Evolutionary conservation across 2,329 filamentous ascomycete genomes (phyloP).

Genomic region (Fusarium clavum): DNA sequence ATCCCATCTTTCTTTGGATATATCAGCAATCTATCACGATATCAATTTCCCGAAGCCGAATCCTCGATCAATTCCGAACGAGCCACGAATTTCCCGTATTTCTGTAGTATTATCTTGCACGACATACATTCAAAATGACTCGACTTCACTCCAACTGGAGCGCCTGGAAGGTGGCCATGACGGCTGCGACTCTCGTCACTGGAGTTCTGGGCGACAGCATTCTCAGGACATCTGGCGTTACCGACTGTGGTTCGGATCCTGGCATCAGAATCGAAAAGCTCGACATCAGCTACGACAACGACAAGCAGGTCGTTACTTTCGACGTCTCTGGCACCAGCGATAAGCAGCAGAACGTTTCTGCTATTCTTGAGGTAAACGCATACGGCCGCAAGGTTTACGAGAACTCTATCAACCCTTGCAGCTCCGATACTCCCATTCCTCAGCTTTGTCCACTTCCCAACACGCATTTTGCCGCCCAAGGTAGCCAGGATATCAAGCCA

Average conservation of each 20-base stretch:
- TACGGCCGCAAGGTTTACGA: conserved; percentile 86
- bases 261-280: conserved; percentile 78
- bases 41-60: conserved; percentile 32
- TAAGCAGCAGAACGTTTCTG: conserved; percentile 82
- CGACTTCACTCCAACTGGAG: conserved; percentile 47
- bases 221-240: conserved; percentile 84
- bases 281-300: conserved; percentile 82
- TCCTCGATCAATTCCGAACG: conserved; percentile 33
- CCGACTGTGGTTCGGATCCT: conserved; percentile 68
- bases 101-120: conserved; percentile 35
- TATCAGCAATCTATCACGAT: conserved; percentile 37
- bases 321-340: conserved; percentile 83
- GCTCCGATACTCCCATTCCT: conserved; percentile 70
- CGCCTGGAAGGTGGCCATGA: conserved; percentile 50
- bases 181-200: conserved; percentile 52
- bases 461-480: conserved; percentile 78
- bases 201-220: conserved; percentile 74
- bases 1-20: conserved; percentile 26
- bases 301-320: conserved; percentile 79
- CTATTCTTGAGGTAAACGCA: conserved; percentile 79
- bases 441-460: conserved; percentile 87
- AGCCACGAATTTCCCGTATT: conserved; percentile 43
- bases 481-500: conserved; percentile 76
- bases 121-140: conserved; percentile 49
- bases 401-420: conserved; percentile 87